These are phyloP conservation scores for Cylindricascospora bacillispora DNA, from an alignment of 1,139 yeast species.

Conservation along the genomic window DNA sequence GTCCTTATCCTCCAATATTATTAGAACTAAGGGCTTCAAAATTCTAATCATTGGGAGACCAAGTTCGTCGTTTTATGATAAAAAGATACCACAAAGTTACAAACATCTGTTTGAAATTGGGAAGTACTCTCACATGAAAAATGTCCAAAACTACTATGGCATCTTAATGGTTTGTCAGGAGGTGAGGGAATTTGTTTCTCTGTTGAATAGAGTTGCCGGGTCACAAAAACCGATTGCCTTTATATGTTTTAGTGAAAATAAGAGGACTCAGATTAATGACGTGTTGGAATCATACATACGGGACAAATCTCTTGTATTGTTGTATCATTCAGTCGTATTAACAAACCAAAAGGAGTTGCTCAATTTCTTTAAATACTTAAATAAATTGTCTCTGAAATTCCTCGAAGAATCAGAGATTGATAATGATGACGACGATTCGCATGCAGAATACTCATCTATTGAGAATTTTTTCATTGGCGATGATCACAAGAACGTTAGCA, in stretches of 20 bases:
- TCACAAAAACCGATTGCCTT: constrained; percentile 16
- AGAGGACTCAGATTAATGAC: constrained; percentile 17
- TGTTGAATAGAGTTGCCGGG: constrained; percentile 15
- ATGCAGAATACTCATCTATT: constrained; percentile 1
- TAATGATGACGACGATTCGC: background rate
- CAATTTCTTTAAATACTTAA: constrained; percentile 12
- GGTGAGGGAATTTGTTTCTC: constrained; percentile 13
- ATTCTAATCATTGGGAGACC: constrained; percentile 19
- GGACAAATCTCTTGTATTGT: constrained; percentile 11
- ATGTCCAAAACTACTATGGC: constrained; percentile 12
- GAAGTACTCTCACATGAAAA: constrained; percentile 9
- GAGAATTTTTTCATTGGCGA: constrained; percentile 9
- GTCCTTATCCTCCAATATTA: constrained; percentile 9
- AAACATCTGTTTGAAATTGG: constrained; percentile 15
- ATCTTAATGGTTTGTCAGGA: constrained; percentile 19
- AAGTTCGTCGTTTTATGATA: constrained; percentile 14
- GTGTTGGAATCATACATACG: constrained; percentile 13
- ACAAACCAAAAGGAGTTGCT: constrained; percentile 14
- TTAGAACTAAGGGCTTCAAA: constrained; percentile 10
- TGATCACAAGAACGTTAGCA: constrained; percentile 3
- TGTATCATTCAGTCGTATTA: constrained; percentile 17
- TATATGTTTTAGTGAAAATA: constrained; percentile 18
- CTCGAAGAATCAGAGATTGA: background rate
- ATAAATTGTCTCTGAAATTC: constrained; percentile 1
- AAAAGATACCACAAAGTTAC: constrained; percentile 12